phyloP scores from a whole-genome alignment of 257 asterid genomes.

The Nicotiana benthamiana region DNA sequence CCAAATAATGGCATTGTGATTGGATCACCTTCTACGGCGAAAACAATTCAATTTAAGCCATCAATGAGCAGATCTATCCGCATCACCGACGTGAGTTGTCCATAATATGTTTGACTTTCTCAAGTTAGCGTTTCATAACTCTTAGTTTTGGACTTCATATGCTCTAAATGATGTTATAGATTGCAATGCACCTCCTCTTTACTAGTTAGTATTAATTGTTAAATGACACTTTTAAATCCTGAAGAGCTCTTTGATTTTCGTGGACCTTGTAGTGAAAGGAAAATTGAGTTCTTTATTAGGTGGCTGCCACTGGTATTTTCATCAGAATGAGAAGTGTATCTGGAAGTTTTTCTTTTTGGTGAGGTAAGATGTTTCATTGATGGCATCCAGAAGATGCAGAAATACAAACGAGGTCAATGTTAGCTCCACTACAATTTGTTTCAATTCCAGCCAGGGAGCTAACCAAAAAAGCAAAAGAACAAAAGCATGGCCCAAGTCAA shows the following conservation, averaged over 20 bases:
- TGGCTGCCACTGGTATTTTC: neutral
- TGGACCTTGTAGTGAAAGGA: too few species aligned
- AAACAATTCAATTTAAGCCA: constrained; percentile 31
- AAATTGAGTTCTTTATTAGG: neutral
- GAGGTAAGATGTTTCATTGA: too few species aligned
- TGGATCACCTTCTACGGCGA: constrained; percentile 36
- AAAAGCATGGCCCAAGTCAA: too few species aligned
- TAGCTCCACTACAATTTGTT: too few species aligned
- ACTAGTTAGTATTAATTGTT: too few species aligned
- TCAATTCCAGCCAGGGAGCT: too few species aligned
- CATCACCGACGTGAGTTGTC: constrained; percentile 47
- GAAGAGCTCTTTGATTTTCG: neutral
- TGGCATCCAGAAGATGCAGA: too few species aligned
- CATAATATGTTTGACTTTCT: neutral
- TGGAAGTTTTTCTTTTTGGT: neutral
- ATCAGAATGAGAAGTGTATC: neutral
- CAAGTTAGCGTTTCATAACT: neutral
- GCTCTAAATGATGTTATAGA: neutral
- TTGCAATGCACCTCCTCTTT: neutral
- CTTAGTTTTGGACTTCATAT: neutral
- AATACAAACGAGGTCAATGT: too few species aligned
- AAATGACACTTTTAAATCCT: neutral
- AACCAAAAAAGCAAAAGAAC: too few species aligned
- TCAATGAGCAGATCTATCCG: constrained; percentile 28
- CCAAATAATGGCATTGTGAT: constrained; percentile 34